Conservation (phyloP, 2,329 filamentous ascomycete genomes). For the Penicillium sclerotigenum region DNA sequence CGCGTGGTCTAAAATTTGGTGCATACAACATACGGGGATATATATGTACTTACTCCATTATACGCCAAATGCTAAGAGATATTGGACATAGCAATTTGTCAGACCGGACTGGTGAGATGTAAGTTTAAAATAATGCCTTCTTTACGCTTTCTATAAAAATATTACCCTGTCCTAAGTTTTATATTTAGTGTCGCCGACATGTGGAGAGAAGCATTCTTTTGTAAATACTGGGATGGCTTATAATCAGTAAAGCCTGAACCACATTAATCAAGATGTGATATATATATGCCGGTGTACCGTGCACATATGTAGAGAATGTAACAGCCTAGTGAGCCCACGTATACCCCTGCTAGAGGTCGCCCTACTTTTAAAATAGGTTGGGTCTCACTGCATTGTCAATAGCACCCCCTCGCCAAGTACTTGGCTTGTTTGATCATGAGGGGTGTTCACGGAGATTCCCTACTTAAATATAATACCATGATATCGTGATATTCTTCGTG, state of each 20-base stretch:
- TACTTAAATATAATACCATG: not conserved
- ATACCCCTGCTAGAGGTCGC: not conserved
- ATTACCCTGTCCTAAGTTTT: not conserved
- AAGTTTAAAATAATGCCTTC: too few relatives aligned
- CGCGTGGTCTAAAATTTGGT: too few relatives aligned
- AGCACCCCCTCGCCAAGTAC: not conserved
- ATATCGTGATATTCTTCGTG: not conserved
- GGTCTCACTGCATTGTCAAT: conserved; percentile 5
- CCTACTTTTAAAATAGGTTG: conserved; percentile 1
- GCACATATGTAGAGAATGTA: not conserved
- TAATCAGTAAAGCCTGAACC: not conserved
- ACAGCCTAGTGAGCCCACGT: not conserved
- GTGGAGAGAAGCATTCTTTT: not conserved
- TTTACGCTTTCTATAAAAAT: too few relatives aligned
- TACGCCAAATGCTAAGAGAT: too few relatives aligned
- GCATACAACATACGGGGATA: too few relatives aligned
- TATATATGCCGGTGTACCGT: not conserved
- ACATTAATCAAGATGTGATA: not conserved
- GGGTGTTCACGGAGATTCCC: not conserved
- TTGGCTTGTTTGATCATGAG: not conserved
- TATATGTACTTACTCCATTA: too few relatives aligned
- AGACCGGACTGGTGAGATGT: too few relatives aligned
- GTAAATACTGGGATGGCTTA: not conserved
- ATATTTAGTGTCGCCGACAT: not conserved
- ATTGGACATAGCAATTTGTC: too few relatives aligned